These are phyloP conservation scores for Xylaria acuta DNA, from an alignment of 495 filamentous ascomycete species.

Conservation along the genomic window DNA sequence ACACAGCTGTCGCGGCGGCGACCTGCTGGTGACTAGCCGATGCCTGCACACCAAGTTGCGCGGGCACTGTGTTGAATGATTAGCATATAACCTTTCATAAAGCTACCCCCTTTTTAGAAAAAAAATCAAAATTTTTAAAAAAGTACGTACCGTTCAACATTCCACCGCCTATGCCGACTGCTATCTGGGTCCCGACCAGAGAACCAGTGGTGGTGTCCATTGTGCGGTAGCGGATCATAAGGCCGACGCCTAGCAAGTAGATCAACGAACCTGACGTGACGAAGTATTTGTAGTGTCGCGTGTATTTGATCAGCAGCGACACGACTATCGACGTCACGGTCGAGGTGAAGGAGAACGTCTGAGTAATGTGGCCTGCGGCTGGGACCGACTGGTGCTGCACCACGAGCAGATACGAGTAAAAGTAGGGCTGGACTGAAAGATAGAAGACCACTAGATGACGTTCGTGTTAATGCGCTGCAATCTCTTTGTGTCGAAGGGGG, in stretches of 20 bases:
- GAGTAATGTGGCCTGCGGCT: slow-evolving; percentile 59
- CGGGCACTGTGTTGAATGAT: slow-evolving; percentile 44
- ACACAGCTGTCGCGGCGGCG: slow-evolving; percentile 65
- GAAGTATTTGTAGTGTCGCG: slow-evolving; percentile 58
- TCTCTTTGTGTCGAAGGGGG: too few species aligned
- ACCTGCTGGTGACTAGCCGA: slow-evolving; percentile 64
- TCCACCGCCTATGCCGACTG: slow-evolving; percentile 69
- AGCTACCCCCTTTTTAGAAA: too few species aligned
- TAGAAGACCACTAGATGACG: slow-evolving; percentile 59
- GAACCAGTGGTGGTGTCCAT: slow-evolving; percentile 56
- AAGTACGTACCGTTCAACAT: slow-evolving; percentile 50
- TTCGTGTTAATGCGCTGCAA: background rate
- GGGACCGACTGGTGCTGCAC: slow-evolving; percentile 63
- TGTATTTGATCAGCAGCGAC: slow-evolving; percentile 59
- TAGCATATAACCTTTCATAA: background rate
- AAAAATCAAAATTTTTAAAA: too few species aligned
- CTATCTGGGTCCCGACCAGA: slow-evolving; percentile 71
- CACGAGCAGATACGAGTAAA: slow-evolving; percentile 67
- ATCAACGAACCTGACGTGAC: slow-evolving; percentile 61
- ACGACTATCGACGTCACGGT: slow-evolving; percentile 59
- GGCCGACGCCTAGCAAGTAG: slow-evolving; percentile 63
- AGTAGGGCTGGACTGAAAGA: slow-evolving; percentile 65
- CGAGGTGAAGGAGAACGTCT: slow-evolving; percentile 59
- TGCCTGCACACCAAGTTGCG: slow-evolving; percentile 68
- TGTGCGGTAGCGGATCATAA: slow-evolving; percentile 72